Evolutionary conservation across 306 rosid species (phyloP), one percentile per base, ranked within the genome.

Genomic region (Cucurbita maxima): DNA sequence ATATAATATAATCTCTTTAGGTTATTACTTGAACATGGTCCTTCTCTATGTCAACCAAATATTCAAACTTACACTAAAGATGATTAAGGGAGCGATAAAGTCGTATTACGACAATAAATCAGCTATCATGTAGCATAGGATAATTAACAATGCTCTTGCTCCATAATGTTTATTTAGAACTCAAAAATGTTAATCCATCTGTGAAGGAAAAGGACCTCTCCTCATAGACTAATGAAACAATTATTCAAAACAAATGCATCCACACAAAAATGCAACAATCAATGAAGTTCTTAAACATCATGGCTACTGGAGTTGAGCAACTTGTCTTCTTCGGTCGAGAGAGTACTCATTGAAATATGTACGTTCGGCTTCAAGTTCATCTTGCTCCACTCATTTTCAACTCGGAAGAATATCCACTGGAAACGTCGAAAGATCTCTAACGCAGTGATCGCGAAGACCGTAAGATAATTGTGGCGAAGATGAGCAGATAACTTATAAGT

Each of bases 401-500:
- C 92, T 1, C 99, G 97, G 85, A 95, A 95, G 80, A 95, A 95
- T 64, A 89, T 80, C 99, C 99, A 95, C 44, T 95, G 99, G 80
- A 95, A 95, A 74, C 99, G 97, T 52, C 99, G 99, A 78, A 85
- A 91, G 69, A 95, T 91, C 87, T 95, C 99, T 82, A 84, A 71
- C 72, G 95, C 88, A 10, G 97, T 88, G 78, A 95, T 89, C 15
- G 86, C 66, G 71, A 91, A 95, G 44, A 95, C 96, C 0, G 99
- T 95, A 45, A 91, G 87, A 76, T 95, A 89, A 77, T 95, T 95
- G 84, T 95, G 96, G 38, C 99, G 99, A 67, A 95, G 96, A 91
- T 95, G 99, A 45, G 99, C 88, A 66, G 99, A 95, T 37, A 95
- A 85, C 91, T 95, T 95, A 82, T 95, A 95, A n/a, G 99, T 95